phyloP scores from a whole-genome alignment of 352 stramenopile species.

The Phytophthora citrophthora region DNA sequence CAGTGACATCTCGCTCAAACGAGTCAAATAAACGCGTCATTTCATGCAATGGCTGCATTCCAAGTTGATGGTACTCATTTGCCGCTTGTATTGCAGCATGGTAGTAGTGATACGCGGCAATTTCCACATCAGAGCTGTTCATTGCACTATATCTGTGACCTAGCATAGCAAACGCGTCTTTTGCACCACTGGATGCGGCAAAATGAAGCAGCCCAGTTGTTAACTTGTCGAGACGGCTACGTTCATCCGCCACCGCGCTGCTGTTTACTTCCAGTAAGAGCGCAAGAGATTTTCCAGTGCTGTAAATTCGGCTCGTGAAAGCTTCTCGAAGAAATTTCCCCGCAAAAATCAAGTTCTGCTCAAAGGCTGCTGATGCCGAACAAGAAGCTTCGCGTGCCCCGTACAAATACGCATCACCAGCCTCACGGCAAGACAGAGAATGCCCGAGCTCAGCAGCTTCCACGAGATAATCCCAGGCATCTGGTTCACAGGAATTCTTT shows the following conservation, averaged over 20 bases:
- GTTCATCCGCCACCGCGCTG: background rate
- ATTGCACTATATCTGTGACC: conserved; percentile 44
- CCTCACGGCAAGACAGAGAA: conserved; percentile 27
- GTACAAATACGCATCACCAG: conserved; percentile 49
- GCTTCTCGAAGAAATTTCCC: conserved; percentile 26
- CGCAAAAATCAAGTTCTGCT: conserved; percentile 33
- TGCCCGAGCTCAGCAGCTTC: conserved; percentile 47
- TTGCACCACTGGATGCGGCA: conserved; percentile 45
- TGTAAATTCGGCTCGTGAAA: conserved; percentile 19
- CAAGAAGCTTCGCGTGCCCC: conserved; percentile 32
- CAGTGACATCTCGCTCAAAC: conserved; percentile 49
- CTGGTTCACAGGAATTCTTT: conserved; percentile 23
- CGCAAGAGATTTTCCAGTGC: conserved; percentile 37
- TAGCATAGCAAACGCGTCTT: conserved; percentile 63
- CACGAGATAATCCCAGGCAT: conserved; percentile 37
- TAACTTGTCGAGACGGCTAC: conserved; percentile 6
- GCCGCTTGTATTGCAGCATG: conserved; percentile 56
- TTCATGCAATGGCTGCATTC: conserved; percentile 81
- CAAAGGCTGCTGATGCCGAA: background rate
- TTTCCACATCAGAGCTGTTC: conserved; percentile 25
- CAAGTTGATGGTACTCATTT: conserved; percentile 62
- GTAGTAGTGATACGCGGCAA: conserved; percentile 66
- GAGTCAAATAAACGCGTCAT: conserved; percentile 80
- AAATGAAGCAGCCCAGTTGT: conserved; percentile 58
- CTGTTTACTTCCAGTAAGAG: conserved; percentile 20